phyloP scores from a whole-genome alignment of 148 eudicot species.

The Hydrangea macrophylla region DNA sequence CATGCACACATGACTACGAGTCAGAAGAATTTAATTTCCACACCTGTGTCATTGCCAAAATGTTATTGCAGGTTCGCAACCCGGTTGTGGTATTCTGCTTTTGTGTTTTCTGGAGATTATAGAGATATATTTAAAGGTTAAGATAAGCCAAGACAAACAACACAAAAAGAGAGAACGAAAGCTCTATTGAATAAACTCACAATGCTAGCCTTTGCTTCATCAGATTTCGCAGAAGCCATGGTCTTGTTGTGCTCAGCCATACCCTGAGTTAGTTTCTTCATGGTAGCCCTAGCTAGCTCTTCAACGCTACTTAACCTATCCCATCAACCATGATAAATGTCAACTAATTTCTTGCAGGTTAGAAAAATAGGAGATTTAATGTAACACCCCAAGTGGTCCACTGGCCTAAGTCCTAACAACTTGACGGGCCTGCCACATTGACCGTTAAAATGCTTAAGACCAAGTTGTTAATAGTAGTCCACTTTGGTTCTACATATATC shows the following conservation, averaged over 20 bases:
- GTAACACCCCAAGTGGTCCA: too few relatives aligned
- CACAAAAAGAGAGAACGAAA: background rate
- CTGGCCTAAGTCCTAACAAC: too few relatives aligned
- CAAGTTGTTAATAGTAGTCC: too few relatives aligned
- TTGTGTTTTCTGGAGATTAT: constrained; percentile 61
- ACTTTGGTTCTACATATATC: too few relatives aligned
- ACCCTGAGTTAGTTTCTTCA: constrained; percentile 81
- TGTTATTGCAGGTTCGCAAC: constrained; percentile 86
- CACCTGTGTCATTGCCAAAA: constrained; percentile 89
- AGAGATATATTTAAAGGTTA: background rate
- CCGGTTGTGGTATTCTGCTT: constrained; percentile 77
- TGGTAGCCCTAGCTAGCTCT: constrained; percentile 73
- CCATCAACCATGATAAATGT: constrained; percentile 8
- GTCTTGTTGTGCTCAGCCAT: constrained; percentile 77
- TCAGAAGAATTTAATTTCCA: background rate
- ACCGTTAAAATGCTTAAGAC: too few relatives aligned
- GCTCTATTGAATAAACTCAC: constrained; percentile 39
- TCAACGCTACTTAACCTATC: constrained; percentile 76
- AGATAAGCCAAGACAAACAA: background rate
- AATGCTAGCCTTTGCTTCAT: constrained; percentile 69
- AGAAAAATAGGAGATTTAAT: too few relatives aligned
- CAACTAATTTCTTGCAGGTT: background rate
- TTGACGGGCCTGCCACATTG: too few relatives aligned
- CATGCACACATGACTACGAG: background rate
- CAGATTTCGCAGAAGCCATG: constrained; percentile 73